Evolutionary conservation across 1,139 yeast genomes (phyloP), one percentile per base, ranked within the genome.

Genomic region (Scheffersomyces lignicola): DNA sequence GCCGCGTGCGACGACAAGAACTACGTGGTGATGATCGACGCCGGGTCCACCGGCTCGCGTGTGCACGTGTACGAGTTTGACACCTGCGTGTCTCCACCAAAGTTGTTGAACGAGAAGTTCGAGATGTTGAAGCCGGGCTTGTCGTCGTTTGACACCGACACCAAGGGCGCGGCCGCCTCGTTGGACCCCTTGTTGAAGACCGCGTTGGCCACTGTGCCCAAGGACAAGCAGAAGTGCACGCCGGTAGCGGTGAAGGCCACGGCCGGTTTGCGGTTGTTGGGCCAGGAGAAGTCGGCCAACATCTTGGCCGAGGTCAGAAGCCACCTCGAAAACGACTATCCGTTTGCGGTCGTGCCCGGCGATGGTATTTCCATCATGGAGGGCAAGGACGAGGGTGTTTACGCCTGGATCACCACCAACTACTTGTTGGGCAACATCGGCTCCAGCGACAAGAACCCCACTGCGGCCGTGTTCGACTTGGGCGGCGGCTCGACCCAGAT

Each of bases 401-500:
- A 80, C 54, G 98, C 98, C 1, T 92, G 99, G 99, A 84, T 92
- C 57, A 92, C 98, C 24, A 83, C 97, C 35, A 92, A 92, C 67
- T 92, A 82, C 59, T 69, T 92, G 45, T 74, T 92, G 48, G 97
- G 97, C 28, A 90, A 90, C 62, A 88, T 92, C 56, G 97, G 97
- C 18, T 66, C 80, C 18, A 62, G 77, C 14, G 83, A 78, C 32
- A 79, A 80, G 60, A 60, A 65, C 20, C 86, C 92, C 21, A 92
- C 98, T 9, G 96, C 96, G 34, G 98, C 97, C 7, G 95, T 92
- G 10, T 92, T 92, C 56, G 99, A 92, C 58, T 78, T 92, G 44
- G 99, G 99, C 49, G 99, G 99, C 48, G 98, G 97, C 6, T 89
- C 97, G 4, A 92, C 98, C 9, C 99, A 92, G 65, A 89, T 92